These are phyloP conservation scores for Vigna mungo DNA, from an alignment of 306 rosid genomes.

Conservation along the genomic window DNA sequence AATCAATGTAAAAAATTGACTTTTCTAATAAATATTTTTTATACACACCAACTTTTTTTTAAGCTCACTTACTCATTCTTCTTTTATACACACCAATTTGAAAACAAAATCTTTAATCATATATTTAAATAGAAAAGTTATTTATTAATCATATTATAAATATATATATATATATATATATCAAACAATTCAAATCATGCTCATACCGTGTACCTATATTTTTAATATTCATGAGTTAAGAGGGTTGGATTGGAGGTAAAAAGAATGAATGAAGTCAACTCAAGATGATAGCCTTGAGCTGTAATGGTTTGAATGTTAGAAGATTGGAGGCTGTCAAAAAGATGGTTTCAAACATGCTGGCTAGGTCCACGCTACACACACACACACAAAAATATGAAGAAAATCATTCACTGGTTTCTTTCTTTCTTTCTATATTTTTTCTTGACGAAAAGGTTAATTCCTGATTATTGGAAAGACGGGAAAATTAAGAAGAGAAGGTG, in stretches of 20 bases:
- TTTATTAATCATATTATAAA: too few species aligned
- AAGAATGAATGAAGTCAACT: not conserved
- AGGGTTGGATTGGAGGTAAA: not conserved
- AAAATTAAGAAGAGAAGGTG: conserved; percentile 38
- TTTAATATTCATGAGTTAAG: not conserved
- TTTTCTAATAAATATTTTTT: too few species aligned
- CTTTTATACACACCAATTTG: too few species aligned
- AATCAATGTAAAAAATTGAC: too few species aligned
- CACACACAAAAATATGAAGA: conserved; percentile 10
- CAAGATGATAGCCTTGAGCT: conserved; percentile 55
- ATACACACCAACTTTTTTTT: too few species aligned
- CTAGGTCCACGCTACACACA: conserved; percentile 43
- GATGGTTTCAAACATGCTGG: conserved; percentile 48
- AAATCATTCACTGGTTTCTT: not conserved
- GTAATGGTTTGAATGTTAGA: conserved; percentile 35
- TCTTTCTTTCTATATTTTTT: conserved; percentile 9
- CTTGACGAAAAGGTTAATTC: conserved; percentile 27
- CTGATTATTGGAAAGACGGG: not conserved
- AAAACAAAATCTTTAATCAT: too few species aligned
- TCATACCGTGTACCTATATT: not conserved
- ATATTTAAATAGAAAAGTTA: too few species aligned
- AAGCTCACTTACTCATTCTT: too few species aligned
- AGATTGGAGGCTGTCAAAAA: conserved; percentile 26
- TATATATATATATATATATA: not conserved
- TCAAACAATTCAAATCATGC: too few species aligned